These are phyloP conservation scores for Kodamaea plutei DNA, from an alignment of 1,139 yeast genomes.

Conservation along the genomic window DNA sequence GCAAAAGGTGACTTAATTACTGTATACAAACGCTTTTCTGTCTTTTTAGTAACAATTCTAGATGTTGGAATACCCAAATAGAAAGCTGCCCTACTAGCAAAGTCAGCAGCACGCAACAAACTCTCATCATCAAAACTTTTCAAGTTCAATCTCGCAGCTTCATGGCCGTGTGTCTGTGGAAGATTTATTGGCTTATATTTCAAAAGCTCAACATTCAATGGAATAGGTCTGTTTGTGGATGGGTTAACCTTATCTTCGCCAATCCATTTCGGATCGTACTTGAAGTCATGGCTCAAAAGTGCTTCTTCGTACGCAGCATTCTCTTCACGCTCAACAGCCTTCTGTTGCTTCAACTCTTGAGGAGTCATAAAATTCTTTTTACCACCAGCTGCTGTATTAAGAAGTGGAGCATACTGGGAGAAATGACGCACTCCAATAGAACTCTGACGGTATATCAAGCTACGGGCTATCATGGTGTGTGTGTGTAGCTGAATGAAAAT, in stretches of 20 bases:
- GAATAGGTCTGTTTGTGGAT: conserved; percentile 52
- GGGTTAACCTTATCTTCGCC: conserved; percentile 30
- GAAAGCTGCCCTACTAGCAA: conserved; percentile 85
- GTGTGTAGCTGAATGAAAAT: too few relatives aligned
- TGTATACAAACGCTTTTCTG: conserved; percentile 79
- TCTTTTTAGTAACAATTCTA: conserved; percentile 52
- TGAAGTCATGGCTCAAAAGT: conserved; percentile 27
- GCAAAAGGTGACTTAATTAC: conserved; percentile 92
- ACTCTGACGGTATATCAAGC: conserved; percentile 2
- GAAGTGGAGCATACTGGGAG: conserved; percentile 2
- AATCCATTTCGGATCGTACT: conserved; percentile 40
- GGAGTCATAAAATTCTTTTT: conserved; percentile 26
- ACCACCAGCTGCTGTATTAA: conserved; percentile 1
- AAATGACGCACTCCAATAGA: conserved; percentile 5
- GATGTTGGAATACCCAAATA: conserved; percentile 80
- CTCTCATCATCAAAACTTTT: conserved; percentile 70
- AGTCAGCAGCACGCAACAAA: conserved; percentile 75
- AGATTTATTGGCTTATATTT: conserved; percentile 78
- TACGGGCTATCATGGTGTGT: conserved; percentile 7
- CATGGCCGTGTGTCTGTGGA: conserved; percentile 63
- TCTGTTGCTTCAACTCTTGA: conserved; percentile 25
- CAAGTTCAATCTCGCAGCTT: conserved; percentile 66
- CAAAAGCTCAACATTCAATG: conserved; percentile 78
- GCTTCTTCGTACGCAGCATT: conserved; percentile 26
- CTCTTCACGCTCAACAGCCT: conserved; percentile 24